Conservation (phyloP, 345 rosid species). For the Kandelia obovata region DNA sequence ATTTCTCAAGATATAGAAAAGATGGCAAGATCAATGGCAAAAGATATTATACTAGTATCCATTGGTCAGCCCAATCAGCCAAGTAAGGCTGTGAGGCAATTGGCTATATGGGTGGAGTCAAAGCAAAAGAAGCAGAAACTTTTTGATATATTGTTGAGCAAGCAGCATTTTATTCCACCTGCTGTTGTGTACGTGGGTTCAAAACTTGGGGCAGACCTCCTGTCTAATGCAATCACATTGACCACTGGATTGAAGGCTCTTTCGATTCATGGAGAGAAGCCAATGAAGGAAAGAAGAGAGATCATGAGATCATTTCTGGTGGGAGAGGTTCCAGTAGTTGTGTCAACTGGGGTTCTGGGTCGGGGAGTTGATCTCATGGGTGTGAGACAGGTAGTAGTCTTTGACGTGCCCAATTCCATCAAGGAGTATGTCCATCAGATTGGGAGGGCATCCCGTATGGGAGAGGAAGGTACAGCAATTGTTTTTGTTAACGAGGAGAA, state of each 20-base stretch:
- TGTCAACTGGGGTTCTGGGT: conserved; percentile 78
- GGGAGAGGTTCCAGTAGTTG: conserved; percentile 75
- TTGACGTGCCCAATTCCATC: conserved; percentile 82
- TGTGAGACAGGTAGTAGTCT: conserved; percentile 81
- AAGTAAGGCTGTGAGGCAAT: conserved; percentile 69
- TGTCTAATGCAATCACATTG: conserved; percentile 64
- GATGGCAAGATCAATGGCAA: conserved; percentile 53
- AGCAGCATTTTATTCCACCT: conserved; percentile 75
- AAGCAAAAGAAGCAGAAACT: conserved; percentile 94
- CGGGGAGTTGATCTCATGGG: conserved; percentile 78
- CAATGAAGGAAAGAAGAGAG: conserved; percentile 90
- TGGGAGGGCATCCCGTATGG: conserved; percentile 83
- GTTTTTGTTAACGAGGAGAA: conserved; percentile 67
- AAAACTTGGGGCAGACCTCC: conserved; percentile 85
- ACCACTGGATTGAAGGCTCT: conserved; percentile 70
- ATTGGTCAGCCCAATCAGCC: conserved; percentile 63
- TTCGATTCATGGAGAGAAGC: conserved; percentile 87
- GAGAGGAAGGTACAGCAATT: conserved; percentile 66
- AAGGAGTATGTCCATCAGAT: conserved; percentile 80
- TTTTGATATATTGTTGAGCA: conserved; percentile 71
- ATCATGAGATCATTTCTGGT: conserved; percentile 57
- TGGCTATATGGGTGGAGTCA: conserved; percentile 85
- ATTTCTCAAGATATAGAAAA: conserved; percentile 63
- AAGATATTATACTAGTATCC: conserved; percentile 41
- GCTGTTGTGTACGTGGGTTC: conserved; percentile 79